A percentile compares a stretch with the other conserved stretches of the same genome.
Conservation (phyloP, 2,329 filamentous ascomycete species). For the Ophiobolus disseminans region DNA sequence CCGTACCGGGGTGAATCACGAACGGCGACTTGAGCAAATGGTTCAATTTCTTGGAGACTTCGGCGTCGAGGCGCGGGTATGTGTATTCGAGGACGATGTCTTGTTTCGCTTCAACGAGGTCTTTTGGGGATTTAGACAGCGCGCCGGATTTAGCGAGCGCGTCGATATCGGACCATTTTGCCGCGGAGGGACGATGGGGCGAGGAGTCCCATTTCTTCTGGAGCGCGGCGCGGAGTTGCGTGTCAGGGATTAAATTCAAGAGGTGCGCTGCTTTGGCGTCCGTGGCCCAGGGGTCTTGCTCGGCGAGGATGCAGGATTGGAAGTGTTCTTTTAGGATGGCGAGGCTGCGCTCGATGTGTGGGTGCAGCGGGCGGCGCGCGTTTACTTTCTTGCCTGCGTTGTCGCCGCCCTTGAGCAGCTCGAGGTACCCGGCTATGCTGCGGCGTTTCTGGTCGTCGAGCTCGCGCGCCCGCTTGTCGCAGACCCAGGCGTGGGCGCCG, state of each 20-base stretch:
- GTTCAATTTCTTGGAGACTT: slow-evolving; percentile 97
- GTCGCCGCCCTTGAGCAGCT: slow-evolving; percentile 84
- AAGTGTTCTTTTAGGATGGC: slow-evolving; percentile 86
- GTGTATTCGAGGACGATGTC: slow-evolving; percentile 97
- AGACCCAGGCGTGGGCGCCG: slow-evolving; percentile 98
- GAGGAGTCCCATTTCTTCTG: slow-evolving; percentile 90
- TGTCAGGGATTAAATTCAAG: slow-evolving; percentile 84
- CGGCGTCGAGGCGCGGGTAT: slow-evolving; percentile 94
- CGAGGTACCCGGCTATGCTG: slow-evolving; percentile 87
- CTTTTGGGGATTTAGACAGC: slow-evolving; percentile 73
- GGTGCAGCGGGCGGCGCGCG: slow-evolving; percentile 82
- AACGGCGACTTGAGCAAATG: slow-evolving; percentile 98
- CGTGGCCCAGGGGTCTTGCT: slow-evolving; percentile 82
- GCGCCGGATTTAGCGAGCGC: slow-evolving; percentile 78
- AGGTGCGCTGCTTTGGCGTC: slow-evolving; percentile 77
- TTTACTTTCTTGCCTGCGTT: slow-evolving; percentile 89
- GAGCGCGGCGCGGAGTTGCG: slow-evolving; percentile 75
- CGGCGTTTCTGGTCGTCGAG: slow-evolving; percentile 86
- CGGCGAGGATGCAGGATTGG: slow-evolving; percentile 77
- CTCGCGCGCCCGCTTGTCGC: slow-evolving; percentile 82
- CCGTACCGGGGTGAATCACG: slow-evolving; percentile 93
- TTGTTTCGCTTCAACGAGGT: slow-evolving; percentile 87
- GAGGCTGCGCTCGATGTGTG: slow-evolving; percentile 85
- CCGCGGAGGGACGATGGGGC: slow-evolving; percentile 75
- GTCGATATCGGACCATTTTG: slow-evolving; percentile 96